These are phyloP conservation scores for Ceratobasidium sp. DNA, from an alignment of 1,284 basidiomycete species.

Conservation along the genomic window DNA sequence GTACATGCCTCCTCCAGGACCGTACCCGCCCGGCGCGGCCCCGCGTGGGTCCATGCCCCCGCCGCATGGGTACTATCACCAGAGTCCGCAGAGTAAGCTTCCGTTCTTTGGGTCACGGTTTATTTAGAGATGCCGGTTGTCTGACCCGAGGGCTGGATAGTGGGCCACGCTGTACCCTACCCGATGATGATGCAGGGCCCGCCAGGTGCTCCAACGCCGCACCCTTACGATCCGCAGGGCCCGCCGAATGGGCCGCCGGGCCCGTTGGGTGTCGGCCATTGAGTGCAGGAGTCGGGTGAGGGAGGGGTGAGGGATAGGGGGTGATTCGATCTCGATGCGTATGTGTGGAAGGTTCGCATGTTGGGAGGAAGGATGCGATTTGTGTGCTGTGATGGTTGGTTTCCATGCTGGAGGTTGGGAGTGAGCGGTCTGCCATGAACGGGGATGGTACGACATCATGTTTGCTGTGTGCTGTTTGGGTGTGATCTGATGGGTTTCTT, in stretches of 20 bases:
- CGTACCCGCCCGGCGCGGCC: conserved; percentile 75
- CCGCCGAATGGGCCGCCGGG: conserved; percentile 63
- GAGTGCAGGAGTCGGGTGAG: conserved; percentile 19
- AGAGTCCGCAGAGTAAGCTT: conserved; percentile 80
- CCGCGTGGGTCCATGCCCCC: conserved; percentile 81
- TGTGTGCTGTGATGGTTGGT: not conserved
- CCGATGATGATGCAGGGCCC: conserved; percentile 80
- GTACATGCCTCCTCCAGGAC: conserved; percentile 73
- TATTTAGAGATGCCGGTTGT: conserved; percentile 48
- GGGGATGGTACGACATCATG: conserved; percentile 42
- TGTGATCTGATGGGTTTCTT: conserved; percentile 6
- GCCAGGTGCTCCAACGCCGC: conserved; percentile 60
- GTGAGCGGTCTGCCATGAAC: conserved; percentile 28
- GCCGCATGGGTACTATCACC: conserved; percentile 82
- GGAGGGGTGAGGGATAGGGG: not conserved
- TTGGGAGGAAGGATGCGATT: not conserved
- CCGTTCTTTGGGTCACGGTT: conserved; percentile 45
- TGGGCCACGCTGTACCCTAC: conserved; percentile 83
- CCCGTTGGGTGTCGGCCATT: conserved; percentile 75
- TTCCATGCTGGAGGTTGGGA: not conserved
- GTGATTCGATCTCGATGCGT: not conserved
- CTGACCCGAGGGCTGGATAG: conserved; percentile 55
- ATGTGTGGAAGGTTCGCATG: not conserved
- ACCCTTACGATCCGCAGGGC: conserved; percentile 69
- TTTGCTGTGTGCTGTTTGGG: conserved; percentile 31